A percentile compares a stretch with the other conserved stretches of the same genome.
These are phyloP conservation scores for Pseudoneurospora amorphoporcata DNA, from an alignment of 495 filamentous ascomycete species.

Conservation along the genomic window DNA sequence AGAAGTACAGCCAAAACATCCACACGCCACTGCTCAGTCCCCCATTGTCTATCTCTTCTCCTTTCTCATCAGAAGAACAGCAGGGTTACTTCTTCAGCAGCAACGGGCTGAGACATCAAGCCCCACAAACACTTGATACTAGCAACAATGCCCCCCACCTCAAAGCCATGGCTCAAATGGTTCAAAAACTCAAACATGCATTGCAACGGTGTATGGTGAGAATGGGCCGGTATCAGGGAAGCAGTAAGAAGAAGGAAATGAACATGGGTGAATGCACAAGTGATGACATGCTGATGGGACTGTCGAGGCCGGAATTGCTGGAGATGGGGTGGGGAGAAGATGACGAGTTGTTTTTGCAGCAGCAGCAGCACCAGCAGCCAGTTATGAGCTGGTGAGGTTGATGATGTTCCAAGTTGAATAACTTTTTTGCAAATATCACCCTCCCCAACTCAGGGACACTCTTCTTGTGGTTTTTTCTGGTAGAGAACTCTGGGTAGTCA, in stretches of 20 bases:
- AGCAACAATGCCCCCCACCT: background rate
- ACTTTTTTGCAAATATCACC: no score
- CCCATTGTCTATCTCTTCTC: background rate
- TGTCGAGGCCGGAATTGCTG: background rate
- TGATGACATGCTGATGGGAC: background rate
- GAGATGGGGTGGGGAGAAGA: background rate
- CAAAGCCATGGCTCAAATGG: background rate
- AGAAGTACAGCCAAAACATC: background rate
- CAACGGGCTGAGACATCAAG: background rate
- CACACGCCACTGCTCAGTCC: background rate
- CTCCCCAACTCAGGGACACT: no score
- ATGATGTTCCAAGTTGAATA: no score
- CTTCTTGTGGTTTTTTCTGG: no score
- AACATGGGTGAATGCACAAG: background rate
- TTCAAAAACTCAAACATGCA: background rate
- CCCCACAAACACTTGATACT: background rate
- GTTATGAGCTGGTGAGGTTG: background rate
- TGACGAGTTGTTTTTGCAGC: background rate
- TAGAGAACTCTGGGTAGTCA: no score
- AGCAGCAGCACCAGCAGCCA: background rate
- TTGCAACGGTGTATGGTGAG: background rate
- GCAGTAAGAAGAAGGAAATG: background rate
- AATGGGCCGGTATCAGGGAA: background rate
- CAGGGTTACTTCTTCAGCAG: background rate
- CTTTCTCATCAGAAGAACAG: background rate